Evolutionary conservation across 2,329 filamentous ascomycete genomes (phyloP).

Genomic region (Hypoxylon sp.): DNA sequence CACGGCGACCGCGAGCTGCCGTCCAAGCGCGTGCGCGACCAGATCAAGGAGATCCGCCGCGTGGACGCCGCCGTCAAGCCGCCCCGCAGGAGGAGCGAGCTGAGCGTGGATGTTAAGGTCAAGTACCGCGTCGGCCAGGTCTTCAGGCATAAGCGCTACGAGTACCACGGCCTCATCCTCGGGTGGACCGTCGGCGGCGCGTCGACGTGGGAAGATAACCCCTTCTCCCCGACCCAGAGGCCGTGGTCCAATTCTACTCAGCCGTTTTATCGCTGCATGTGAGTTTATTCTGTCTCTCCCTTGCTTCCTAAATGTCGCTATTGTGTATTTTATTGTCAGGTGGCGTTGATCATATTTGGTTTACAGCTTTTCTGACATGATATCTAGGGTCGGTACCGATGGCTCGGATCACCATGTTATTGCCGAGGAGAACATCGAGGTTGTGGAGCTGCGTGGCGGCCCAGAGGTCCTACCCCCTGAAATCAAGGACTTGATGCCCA

Average conservation of each 20-base stretch:
- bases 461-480: constrained; percentile 51
- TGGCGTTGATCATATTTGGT: not conserved
- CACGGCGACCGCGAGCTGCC: constrained; percentile 54
- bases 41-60: constrained; percentile 60
- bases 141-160: constrained; percentile 85
- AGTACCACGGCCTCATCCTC: constrained; percentile 84
- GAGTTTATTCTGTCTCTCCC: constrained; percentile 60
- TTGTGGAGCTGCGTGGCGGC: constrained; percentile 60
- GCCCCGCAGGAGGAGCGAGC: constrained; percentile 56
- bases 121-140: constrained; percentile 83
- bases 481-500: constrained; percentile 69
- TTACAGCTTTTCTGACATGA: not conserved
- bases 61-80: constrained; percentile 58
- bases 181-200: constrained; percentile 85
- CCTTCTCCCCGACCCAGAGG: constrained; percentile 30
- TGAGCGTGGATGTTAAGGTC: constrained; percentile 58
- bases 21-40: constrained; percentile 56
- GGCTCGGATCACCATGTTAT: constrained; percentile 78
- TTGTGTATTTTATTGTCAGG: not conserved
- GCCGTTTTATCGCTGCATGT: constrained; percentile 91
- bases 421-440: constrained; percentile 83
- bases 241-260: constrained; percentile 65
- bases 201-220: constrained; percentile 67
- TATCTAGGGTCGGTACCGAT: constrained; percentile 62
- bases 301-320: constrained; percentile 39